Evolutionary conservation across 1,139 yeast species (phyloP).

Genomic region (Yamadazyma friedrichii): DNA sequence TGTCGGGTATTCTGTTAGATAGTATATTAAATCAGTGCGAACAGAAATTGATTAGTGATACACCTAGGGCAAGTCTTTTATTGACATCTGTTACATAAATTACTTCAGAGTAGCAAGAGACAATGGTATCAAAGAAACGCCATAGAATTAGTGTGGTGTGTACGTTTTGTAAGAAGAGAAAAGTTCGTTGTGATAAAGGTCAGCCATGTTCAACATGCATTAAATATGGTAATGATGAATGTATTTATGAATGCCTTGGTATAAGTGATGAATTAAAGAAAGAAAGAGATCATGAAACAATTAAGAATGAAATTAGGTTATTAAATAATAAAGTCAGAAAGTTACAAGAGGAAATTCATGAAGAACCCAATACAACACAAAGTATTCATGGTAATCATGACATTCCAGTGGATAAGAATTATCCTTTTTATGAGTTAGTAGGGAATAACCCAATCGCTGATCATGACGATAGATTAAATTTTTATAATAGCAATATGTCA

Average conservation of each 20-base stretch:
- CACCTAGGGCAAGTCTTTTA: too few species aligned
- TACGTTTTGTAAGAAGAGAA: slow-evolving; percentile 38
- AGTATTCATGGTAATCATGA: background rate
- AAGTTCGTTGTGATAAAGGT: slow-evolving; percentile 41
- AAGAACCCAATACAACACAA: background rate
- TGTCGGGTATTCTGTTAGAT: too few species aligned
- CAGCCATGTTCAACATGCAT: slow-evolving; percentile 42
- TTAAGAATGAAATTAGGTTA: slow-evolving; percentile 11
- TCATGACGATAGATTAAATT: slow-evolving; percentile 30
- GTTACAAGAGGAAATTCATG: slow-evolving; percentile 4
- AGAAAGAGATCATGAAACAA: slow-evolving; percentile 6
- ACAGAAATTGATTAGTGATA: too few species aligned
- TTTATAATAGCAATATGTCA: slow-evolving; percentile 18
- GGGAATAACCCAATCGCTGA: slow-evolving; percentile 12
- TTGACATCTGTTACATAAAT: too few species aligned
- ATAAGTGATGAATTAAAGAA: slow-evolving; percentile 10
- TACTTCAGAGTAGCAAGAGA: too few species aligned
- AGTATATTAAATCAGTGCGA: too few species aligned
- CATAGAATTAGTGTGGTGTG: slow-evolving; percentile 36
- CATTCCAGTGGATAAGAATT: background rate
- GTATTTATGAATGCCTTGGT: slow-evolving; percentile 19
- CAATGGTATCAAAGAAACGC: slow-evolving; percentile 21
- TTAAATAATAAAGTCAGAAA: slow-evolving; percentile 8
- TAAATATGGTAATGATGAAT: slow-evolving; percentile 30
- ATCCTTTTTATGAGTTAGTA: slow-evolving; percentile 6